Conservation (phyloP, 352 stramenopile genomes). For the Pythium pyrilobum region DNA sequence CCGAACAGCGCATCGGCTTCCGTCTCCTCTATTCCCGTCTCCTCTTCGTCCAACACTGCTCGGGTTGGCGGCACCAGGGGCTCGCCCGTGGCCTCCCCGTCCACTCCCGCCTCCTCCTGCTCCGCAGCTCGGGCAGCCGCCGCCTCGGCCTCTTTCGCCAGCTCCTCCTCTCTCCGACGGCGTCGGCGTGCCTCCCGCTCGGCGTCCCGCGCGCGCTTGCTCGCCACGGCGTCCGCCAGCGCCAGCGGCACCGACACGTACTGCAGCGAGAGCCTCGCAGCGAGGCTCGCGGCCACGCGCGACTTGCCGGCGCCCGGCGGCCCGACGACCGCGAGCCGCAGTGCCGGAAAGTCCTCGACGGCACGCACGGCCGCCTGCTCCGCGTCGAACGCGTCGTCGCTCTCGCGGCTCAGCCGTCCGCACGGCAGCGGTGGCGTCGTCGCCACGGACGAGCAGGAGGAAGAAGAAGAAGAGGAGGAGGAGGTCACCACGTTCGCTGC, state of each 20-base stretch:
- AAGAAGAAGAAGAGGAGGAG: too few relatives aligned
- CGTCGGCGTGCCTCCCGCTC: neutral
- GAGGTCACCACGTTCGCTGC: too few relatives aligned
- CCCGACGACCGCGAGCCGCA: constrained; percentile 50
- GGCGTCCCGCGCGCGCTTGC: constrained; percentile 13
- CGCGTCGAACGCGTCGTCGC: constrained; percentile 33
- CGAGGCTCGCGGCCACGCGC: constrained; percentile 39
- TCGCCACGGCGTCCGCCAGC: constrained; percentile 35
- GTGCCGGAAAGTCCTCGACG: constrained; percentile 37
- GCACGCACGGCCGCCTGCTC: constrained; percentile 32
- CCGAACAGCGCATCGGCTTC: constrained; percentile 31
- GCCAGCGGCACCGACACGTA: constrained; percentile 39
- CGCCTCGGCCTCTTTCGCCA: neutral
- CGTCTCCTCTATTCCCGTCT: too few relatives aligned
- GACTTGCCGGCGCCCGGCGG: constrained; percentile 54
- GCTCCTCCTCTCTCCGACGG: neutral
- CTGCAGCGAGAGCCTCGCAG: constrained; percentile 33
- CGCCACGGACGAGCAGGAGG: neutral
- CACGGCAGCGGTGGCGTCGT: constrained; percentile 6
- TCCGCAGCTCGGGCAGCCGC: neutral
- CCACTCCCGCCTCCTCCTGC: constrained; percentile 3
- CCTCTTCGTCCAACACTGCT: neutral
- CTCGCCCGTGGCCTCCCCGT: too few relatives aligned
- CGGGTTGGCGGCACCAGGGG: too few relatives aligned
- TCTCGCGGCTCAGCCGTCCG: constrained; percentile 19